Evolutionary conservation across 1,139 yeast species (phyloP), one percentile per base, ranked within the genome.

Genomic region (Hanseniaspora gamundiae): DNA sequence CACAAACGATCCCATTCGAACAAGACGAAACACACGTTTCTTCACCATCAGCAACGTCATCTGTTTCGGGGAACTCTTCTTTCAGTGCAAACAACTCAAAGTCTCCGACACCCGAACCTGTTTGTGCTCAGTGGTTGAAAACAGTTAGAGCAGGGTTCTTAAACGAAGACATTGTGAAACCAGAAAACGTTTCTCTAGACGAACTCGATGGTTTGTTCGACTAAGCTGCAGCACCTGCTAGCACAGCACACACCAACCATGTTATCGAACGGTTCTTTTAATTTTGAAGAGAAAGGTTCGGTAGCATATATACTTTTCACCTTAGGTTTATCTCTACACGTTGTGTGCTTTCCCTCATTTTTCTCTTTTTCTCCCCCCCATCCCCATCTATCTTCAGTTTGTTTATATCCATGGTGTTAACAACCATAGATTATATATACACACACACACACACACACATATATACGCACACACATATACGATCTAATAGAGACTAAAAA

Each of bases 81-180:
- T 36, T 50, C 29, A 29, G 33, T 20, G 29, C 45, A 29, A 47
- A 49, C 42, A 45, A 40, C 14, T 47, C 53, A 19, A 44, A 45
- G 13, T 49, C 56, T 2, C 29, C 46, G 19, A 45, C 51, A 43
- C 46, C 50, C 26, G 57, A 53, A 42, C 54, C 57, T n/a, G 55
- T 54, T 6, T 64, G 66, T 39, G 73, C 76, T 58, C 69, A 71
- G 49, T 81, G 91, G 91, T 63, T 78, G 49, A 74, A 76, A 54
- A 80, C 80, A 33, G 78, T 81, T 40, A 70, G 85, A 55, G 75
- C 80, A 13, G 91, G 93, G 9, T 82, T 80, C 58, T 67, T 80
- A 57, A 71, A 80, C 42, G 82, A 79, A 58, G 88, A 81, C 51
- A 80, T 82, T 52, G 82, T 78, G 26, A 70, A 83, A 38, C 93